Evolutionary conservation across 2,329 filamentous ascomycete genomes (phyloP), one percentile per base, ranked within the genome.

Genomic region (Berkeleyomyces basicola): DNA sequence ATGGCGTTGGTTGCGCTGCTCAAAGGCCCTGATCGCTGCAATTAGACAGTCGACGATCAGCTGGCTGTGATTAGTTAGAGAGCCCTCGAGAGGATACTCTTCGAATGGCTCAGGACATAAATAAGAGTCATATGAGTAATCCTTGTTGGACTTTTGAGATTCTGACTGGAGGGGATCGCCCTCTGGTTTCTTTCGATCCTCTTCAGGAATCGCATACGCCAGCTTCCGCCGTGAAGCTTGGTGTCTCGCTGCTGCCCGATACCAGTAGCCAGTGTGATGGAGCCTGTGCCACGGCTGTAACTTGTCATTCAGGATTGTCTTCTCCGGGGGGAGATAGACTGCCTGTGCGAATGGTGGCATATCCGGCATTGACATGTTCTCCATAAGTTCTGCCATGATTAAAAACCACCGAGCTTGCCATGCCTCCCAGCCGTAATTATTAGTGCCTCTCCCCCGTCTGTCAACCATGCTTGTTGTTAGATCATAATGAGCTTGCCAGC

Each of bases 401-500:
- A 75, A 75, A 14, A 81, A 79, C 83, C 83, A 86, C 63, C 88
- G 81, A 47, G 88, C 84, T 74, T 96, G 87, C 91, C 92, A 99
- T 1, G 92, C 91, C 69, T 90, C 82, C 88, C 91, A 97, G 4
- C 90, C 89, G 71, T 97, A 97, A 67, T 89, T 95, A 40, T 84
- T 82, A 2, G 88, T 90, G 0, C 92, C 92, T 68, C 88, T 88
- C 3, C 90, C 91, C 67, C 87, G 84, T 16, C 88, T 81, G 69
- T 96, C 89, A 14, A 96, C 77, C 61, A 96, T 82, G 68, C 89
- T 86, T 62, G 79, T 80, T 66, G 92, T 84, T 63, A 86, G 82
- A 62, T 84, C 80, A 65, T 85, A 83, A 72, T 97, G 95, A 44
- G 77, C 78, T 64, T 85, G 79, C 92, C 92, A 97, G 62, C 85